phyloP scores from a whole-genome alignment of 768 basidiomycete genomes.

The Termitomyces sp. region DNA sequence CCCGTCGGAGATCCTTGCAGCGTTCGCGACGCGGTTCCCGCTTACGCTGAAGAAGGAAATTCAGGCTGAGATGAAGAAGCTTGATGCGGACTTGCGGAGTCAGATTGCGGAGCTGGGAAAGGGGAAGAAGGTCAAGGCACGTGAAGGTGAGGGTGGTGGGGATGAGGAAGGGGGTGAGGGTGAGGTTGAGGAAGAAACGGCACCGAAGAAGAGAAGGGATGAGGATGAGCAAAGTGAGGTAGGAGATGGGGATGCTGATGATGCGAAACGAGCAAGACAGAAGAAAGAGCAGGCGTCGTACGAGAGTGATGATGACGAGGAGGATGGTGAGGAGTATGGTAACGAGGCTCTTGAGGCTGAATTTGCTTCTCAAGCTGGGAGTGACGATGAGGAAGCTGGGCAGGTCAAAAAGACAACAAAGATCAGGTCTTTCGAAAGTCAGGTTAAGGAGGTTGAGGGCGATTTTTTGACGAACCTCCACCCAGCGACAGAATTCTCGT shows the following conservation, averaged over 20 bases:
- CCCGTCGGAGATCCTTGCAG: conserved; percentile 67
- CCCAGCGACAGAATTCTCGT: conserved; percentile 72
- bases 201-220: conserved; percentile 34
- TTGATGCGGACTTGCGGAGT: conserved; percentile 73
- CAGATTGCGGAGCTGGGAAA: conserved; percentile 84
- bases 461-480: conserved; percentile 58
- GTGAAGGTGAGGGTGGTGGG: conserved; percentile 47
- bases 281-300: conserved; percentile 75
- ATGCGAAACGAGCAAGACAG: conserved; percentile 71
- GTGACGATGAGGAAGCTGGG: conserved; percentile 29
- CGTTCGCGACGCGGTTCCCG: conserved; percentile 76
- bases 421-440: conserved; percentile 34
- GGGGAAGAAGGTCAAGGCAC: conserved; percentile 54
- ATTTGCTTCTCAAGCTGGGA: conserved; percentile 52
- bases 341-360: conserved; percentile 65
- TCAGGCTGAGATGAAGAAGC: conserved; percentile 78
- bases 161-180: conserved; percentile 57
- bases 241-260: conserved; percentile 81
- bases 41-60: conserved; percentile 84
- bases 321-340: conserved; percentile 46
- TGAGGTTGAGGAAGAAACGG: conserved; percentile 34
- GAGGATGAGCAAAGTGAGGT: conserved; percentile 73
- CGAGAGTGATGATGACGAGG: conserved; percentile 65
- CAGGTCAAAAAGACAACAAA: conserved; percentile 17
- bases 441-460: conserved; percentile 44